A percentile compares a stretch with the other conserved stretches of the same genome.
Conservation (phyloP, 495 filamentous ascomycete genomes). For the Corynascus novoguineensis region DNA sequence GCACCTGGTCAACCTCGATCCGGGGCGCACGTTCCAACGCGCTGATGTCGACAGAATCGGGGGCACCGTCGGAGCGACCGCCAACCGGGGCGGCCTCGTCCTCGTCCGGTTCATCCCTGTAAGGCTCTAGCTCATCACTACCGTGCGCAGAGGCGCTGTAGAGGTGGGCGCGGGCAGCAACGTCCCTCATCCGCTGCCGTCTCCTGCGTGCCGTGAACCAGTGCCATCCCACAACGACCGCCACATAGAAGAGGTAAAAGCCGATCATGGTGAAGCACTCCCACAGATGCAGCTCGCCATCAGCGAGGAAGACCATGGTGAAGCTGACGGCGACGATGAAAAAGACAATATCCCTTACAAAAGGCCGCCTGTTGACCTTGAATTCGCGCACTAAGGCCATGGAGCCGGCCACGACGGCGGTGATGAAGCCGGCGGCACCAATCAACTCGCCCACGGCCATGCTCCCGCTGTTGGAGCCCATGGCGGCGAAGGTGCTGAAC, state of each 20-base stretch:
- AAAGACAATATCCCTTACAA: constrained; percentile 88
- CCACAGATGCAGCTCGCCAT: constrained; percentile 80
- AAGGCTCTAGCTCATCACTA: constrained; percentile 59
- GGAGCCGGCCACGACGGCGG: constrained; percentile 92
- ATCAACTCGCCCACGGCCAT: constrained; percentile 94
- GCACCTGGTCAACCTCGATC: constrained; percentile 46
- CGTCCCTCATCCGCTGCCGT: constrained; percentile 55
- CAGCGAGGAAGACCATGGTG: constrained; percentile 79
- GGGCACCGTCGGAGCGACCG: constrained; percentile 41
- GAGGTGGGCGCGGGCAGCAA: constrained; percentile 68
- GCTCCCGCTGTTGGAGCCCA: constrained; percentile 93
- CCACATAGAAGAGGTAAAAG: constrained; percentile 88
- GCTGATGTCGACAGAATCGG: constrained; percentile 58
- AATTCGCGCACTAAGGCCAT: constrained; percentile 96
- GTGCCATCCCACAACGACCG: constrained; percentile 86
- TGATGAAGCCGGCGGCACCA: constrained; percentile 93
- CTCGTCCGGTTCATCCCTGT: constrained; percentile 53
- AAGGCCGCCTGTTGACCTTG: constrained; percentile 78
- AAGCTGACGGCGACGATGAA: constrained; percentile 86
- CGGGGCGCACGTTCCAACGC: constrained; percentile 59
- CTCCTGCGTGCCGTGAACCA: constrained; percentile 65
- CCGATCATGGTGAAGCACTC: constrained; percentile 87
- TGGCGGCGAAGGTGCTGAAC: constrained; percentile 96
- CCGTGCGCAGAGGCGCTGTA: constrained; percentile 47
- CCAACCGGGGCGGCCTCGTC: constrained; percentile 53